These are phyloP conservation scores for Anthoceros angustus DNA, from an alignment of 225 moss, liverwort and hornwort genomes.

Conservation along the genomic window DNA sequence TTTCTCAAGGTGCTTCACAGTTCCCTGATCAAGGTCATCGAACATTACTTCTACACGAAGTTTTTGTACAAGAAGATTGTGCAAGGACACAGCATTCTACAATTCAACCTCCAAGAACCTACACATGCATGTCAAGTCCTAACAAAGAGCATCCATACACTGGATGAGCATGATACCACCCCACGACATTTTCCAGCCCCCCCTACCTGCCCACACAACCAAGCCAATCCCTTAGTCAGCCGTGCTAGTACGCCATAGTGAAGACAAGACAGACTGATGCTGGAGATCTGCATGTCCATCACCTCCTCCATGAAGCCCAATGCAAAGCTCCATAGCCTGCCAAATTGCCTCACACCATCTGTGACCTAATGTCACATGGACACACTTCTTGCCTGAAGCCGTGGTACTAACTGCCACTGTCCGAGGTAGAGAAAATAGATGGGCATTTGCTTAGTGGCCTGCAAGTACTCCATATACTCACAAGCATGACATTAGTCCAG, in stretches of 20 bases:
- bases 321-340: too few species aligned
- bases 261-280: too few species aligned
- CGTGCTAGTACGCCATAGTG: too few species aligned
- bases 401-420: slow-evolving; percentile 10
- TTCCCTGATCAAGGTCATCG: too few species aligned
- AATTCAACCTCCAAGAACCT: slow-evolving; percentile 68
- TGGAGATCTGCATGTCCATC: too few species aligned
- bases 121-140: slow-evolving; percentile 72
- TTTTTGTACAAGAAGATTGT: neutral
- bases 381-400: too few species aligned
- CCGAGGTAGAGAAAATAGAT: neutral
- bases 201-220: slow-evolving; percentile 53
- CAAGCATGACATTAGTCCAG: slow-evolving; percentile 92
- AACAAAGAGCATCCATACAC: slow-evolving; percentile 95
- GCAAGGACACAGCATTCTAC: slow-evolving; percentile 9
- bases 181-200: slow-evolving; percentile 83
- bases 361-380: too few species aligned
- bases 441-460: slow-evolving; percentile 71
- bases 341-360: too few species aligned
- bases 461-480: slow-evolving; percentile 86
- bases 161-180: slow-evolving; percentile 97
- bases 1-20: too few species aligned
- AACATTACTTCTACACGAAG: too few species aligned
- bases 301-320: too few species aligned
- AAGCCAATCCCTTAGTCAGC: neutral